A percentile compares a stretch with the other conserved stretches of the same genome.
Evolutionary conservation across 169 alveolate genomes (phyloP).

Genomic region (Cryptosporidium tyzzeri): DNA sequence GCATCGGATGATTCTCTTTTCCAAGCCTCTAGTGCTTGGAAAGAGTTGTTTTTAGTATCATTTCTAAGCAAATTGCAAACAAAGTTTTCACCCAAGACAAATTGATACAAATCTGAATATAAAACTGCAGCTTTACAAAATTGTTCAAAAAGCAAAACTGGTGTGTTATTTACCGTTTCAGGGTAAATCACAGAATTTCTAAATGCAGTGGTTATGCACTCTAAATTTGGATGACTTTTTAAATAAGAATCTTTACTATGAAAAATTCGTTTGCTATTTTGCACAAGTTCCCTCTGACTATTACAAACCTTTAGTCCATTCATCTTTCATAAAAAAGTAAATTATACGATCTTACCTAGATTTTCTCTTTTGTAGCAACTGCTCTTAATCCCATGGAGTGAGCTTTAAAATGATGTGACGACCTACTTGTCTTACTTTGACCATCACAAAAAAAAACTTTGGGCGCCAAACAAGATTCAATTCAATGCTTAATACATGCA

Average conservation of each 20-base stretch:
- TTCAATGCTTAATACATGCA: not conserved
- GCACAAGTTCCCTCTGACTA: not conserved
- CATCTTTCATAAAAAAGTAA: not conserved
- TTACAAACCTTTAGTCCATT: constrained; percentile 1
- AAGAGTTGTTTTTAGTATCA: constrained; percentile 23
- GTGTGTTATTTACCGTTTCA: not conserved
- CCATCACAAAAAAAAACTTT: not conserved
- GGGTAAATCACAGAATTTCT: not conserved
- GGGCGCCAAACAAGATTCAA: constrained; percentile 15
- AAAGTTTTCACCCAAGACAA: constrained; percentile 34
- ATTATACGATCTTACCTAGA: not conserved
- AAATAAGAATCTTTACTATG: not conserved
- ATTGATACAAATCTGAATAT: constrained; percentile 8
- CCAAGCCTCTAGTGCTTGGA: constrained; percentile 31
- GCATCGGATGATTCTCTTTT: constrained; percentile 32
- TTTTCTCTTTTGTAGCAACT: not conserved
- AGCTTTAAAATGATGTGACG: not conserved
- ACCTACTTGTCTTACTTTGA: not conserved
- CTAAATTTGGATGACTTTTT: not conserved
- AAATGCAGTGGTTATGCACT: not conserved
- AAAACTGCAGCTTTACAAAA: constrained; percentile 48
- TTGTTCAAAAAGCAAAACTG: constrained; percentile 42
- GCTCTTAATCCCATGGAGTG: not conserved
- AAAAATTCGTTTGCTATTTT: not conserved
- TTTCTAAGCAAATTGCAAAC: constrained; percentile 34